Conservation (phyloP, 805 yeast species). For the Debaryomyces prosopidis region DNA sequence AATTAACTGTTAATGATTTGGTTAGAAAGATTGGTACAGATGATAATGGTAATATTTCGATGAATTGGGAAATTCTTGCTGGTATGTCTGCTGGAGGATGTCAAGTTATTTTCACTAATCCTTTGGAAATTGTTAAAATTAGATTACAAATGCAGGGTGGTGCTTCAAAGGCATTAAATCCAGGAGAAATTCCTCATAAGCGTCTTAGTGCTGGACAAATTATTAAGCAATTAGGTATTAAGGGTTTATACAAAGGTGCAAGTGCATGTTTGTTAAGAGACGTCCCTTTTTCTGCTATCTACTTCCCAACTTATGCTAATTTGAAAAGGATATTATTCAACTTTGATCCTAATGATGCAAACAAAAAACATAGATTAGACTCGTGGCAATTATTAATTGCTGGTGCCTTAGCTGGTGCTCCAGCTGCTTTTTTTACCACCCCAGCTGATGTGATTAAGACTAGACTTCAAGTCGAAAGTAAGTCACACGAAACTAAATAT, state of each 20-base stretch:
- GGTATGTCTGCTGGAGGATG: slow-evolving; percentile 97
- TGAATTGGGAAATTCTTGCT: slow-evolving; percentile 74
- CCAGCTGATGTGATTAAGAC: slow-evolving; percentile 98
- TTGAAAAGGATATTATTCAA: slow-evolving; percentile 78
- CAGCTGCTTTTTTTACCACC: slow-evolving; percentile 94
- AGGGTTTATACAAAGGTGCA: slow-evolving; percentile 90
- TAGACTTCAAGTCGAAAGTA: slow-evolving; percentile 82
- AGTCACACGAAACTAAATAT: slow-evolving; percentile 75
- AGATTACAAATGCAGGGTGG: slow-evolving; percentile 89
- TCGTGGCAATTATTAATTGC: slow-evolving; percentile 82
- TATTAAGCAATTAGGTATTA: slow-evolving; percentile 74
- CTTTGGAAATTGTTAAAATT: slow-evolving; percentile 92
- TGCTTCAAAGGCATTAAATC: slow-evolving; percentile 34
- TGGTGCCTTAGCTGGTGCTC: slow-evolving; percentile 97
- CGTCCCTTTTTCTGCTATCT: slow-evolving; percentile 94
- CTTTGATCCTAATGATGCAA: slow-evolving; percentile 71
- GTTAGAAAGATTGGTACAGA: slow-evolving; percentile 70
- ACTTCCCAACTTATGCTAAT: slow-evolving; percentile 96
- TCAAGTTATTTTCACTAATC: slow-evolving; percentile 95
- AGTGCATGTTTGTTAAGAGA: slow-evolving; percentile 90
- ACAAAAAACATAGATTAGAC: slow-evolving; percentile 58
- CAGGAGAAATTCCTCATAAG: slow-evolving; percentile 43
- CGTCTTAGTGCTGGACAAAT: slow-evolving; percentile 64
- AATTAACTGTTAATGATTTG: slow-evolving; percentile 89
- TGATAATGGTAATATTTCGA: slow-evolving; percentile 38